Evolutionary conservation across 768 basidiomycete genomes (phyloP), one percentile per base, ranked within the genome.

Genomic region (Tricholoma furcatifolium): DNA sequence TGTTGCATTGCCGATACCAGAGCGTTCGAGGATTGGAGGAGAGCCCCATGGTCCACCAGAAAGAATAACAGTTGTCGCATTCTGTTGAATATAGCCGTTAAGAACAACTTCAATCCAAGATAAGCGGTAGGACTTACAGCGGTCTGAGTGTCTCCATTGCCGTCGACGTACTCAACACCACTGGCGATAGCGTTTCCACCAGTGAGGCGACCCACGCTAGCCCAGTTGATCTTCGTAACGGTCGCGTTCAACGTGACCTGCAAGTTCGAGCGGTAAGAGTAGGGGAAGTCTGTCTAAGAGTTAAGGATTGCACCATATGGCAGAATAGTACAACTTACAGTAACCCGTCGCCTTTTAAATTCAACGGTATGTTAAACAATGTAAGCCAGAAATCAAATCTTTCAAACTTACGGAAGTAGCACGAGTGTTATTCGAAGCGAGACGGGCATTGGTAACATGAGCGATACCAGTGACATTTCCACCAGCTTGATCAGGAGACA

Each of bases 1-100:
- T 15, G 21, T 41, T 14, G 40, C 23, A 34, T 49, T 43, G 21
- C 53, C 47, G 18, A 54, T 43, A 14, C 47, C 53, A 20, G 41
- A 43, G 6, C 41, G 18, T 23, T 49, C 47, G 31, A 54, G 53
- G 12, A 54, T 43, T 27, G 27, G 27, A 27, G 27, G 27, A 27
- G 27, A 27, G 27, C 27, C 27, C 27, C n/a, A 44, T 2, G 45
- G 30, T 2, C 45, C 45, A 21, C 30, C 45, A 11, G 45, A 47
- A 1, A 47, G 45, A 10, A 47, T 35, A 9, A 47, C 34, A 11
- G 31, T 47, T 12, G 21, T 32, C 4, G 45, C 45, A 17, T 36
- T 47, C 45, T 47, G 32, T n/a, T n/a, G n/a, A 18, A 2, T 12
- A 35, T 10, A 32, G 12, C 17, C 9, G n/a, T n/a, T 2, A 47